Percentiles rank a stretch among this genome's conserved stretches.
phyloP scores from a whole-genome alignment of 345 rosid genomes.

The Eucalyptus pauciflora region DNA sequence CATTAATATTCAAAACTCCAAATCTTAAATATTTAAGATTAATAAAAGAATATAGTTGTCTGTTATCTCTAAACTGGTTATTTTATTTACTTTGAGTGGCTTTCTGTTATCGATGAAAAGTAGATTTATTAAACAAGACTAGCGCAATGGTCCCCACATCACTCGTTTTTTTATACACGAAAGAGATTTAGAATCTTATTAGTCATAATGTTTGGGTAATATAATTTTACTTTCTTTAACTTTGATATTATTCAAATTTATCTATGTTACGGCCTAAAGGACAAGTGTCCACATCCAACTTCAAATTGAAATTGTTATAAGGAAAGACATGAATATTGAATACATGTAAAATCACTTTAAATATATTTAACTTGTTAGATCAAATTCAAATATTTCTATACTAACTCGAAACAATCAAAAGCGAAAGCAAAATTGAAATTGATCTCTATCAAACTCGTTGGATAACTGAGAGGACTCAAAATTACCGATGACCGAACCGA shows the following conservation, averaged over 20 bases:
- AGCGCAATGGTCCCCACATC: not conserved
- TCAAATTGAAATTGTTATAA: not conserved
- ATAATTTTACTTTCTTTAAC: not conserved
- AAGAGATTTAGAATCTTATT: not conserved
- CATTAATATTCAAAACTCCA: not conserved
- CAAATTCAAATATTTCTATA: not conserved
- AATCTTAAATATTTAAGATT: not conserved
- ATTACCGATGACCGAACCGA: rapidly evolving
- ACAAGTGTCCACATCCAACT: not conserved
- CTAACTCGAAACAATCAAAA: not conserved
- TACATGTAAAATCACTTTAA: not conserved
- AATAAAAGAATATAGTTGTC: not conserved
- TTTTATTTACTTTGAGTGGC: not conserved
- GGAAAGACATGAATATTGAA: not conserved
- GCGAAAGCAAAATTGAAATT: not conserved
- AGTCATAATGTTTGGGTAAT: not conserved
- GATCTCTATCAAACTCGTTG: not conserved
- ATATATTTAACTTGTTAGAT: not conserved
- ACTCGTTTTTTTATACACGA: not conserved
- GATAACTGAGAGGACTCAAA: not conserved
- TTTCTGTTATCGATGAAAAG: not conserved
- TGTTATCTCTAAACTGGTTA: not conserved
- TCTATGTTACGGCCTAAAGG: not conserved
- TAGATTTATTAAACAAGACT: not conserved
- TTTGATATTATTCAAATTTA: not conserved